phyloP scores from a whole-genome alignment of 106 monocot genomes.

The Dioscorea dumetorum region DNA sequence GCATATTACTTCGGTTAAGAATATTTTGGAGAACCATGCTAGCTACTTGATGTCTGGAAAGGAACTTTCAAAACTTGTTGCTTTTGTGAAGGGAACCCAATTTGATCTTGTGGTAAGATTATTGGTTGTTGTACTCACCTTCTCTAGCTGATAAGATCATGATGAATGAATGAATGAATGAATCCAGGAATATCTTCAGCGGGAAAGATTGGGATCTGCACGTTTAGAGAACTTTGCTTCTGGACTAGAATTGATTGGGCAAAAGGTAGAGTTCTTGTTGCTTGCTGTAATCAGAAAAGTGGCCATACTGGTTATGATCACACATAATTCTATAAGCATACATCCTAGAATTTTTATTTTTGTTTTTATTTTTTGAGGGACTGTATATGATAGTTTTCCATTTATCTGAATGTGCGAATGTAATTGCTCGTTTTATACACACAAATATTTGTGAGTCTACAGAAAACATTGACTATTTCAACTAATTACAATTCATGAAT shows the following conservation, averaged over 20 bases:
- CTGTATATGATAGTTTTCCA: too few relatives aligned
- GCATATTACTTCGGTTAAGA: constrained; percentile 92
- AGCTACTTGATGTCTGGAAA: constrained; percentile 97
- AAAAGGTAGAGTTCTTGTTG: constrained; percentile 53
- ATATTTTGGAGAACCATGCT: constrained; percentile 94
- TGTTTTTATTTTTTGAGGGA: too few relatives aligned
- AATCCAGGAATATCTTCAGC: constrained; percentile 89
- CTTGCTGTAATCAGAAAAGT: too few relatives aligned
- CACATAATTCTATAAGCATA: too few relatives aligned
- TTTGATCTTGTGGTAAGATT: constrained; percentile 96
- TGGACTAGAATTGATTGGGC: constrained; percentile 91
- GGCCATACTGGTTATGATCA: too few relatives aligned
- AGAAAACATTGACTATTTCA: too few relatives aligned
- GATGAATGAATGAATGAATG: neutral
- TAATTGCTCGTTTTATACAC: too few relatives aligned
- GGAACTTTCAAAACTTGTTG: constrained; percentile 98
- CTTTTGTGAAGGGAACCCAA: constrained; percentile 99
- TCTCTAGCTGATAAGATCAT: neutral
- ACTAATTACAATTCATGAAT: too few relatives aligned
- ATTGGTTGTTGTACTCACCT: neutral
- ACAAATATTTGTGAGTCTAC: too few relatives aligned
- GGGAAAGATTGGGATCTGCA: constrained; percentile 85
- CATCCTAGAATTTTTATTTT: too few relatives aligned
- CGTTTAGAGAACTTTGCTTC: constrained; percentile 93
- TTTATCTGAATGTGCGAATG: too few relatives aligned